phyloP scores from a whole-genome alignment of 2,329 filamentous ascomycete species.

The Aspergillus latus region DNA sequence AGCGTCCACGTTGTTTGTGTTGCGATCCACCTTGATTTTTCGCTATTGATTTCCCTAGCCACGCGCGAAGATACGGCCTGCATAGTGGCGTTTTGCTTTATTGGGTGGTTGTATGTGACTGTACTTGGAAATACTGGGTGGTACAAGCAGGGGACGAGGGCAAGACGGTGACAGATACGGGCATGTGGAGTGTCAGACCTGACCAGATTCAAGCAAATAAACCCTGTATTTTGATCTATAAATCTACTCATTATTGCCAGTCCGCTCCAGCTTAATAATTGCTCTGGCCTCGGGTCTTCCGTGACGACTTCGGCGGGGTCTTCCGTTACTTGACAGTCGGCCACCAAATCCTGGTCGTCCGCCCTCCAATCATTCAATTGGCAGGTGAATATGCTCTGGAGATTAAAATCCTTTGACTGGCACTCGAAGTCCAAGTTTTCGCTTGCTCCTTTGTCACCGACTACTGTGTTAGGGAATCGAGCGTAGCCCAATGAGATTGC shows the following conservation, averaged over 20 bases:
- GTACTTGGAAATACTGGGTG: slow-evolving; percentile 1
- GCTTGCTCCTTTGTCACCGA: background rate
- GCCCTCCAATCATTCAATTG: background rate
- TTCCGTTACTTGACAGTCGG: background rate
- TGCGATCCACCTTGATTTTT: background rate
- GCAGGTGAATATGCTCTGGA: background rate
- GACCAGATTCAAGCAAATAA: slow-evolving; percentile 1
- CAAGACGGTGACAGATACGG: background rate
- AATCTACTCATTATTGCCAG: background rate
- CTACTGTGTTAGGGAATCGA: slow-evolving; percentile 3
- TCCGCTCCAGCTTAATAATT: background rate
- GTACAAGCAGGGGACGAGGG: background rate
- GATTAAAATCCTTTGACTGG: background rate
- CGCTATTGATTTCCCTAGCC: slow-evolving; percentile 1
- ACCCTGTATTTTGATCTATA: background rate
- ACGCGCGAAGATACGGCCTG: slow-evolving; percentile 12
- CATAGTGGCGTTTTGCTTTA: slow-evolving; percentile 15
- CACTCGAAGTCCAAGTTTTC: background rate
- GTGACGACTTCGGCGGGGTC: slow-evolving; percentile 1
- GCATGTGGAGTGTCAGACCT: background rate
- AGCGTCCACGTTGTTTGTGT: background rate
- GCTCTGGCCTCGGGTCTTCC: background rate
- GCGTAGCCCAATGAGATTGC: slow-evolving; percentile 4
- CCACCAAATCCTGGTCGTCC: background rate
- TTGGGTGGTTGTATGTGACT: slow-evolving; percentile 5